Conservation (phyloP, 768 basidiomycete genomes). For the Tricholoma sp. region DNA sequence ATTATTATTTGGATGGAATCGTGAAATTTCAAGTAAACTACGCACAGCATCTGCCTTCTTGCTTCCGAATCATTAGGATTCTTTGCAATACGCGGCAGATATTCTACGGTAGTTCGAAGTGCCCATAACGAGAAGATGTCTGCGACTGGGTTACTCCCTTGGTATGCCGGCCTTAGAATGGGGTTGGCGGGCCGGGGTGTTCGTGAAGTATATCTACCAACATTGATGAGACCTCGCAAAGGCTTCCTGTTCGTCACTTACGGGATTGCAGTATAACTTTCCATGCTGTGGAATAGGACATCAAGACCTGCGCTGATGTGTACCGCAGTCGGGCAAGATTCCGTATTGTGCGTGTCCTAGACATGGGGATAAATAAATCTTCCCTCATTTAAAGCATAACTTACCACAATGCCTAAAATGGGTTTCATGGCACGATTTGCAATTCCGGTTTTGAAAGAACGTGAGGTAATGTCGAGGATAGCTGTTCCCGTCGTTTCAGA, state of each 20-base stretch:
- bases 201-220: conserved; percentile 77
- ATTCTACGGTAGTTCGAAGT: conserved; percentile 79
- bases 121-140: conserved; percentile 98
- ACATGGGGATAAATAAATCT: not conserved
- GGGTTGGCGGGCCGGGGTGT: conserved; percentile 88
- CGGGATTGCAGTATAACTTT: conserved; percentile 93
- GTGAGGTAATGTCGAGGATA: conserved; percentile 89
- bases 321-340: conserved; percentile 84
- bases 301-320: conserved; percentile 95
- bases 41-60: conserved; percentile 83
- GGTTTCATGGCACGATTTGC: conserved; percentile 90
- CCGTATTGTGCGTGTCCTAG: conserved; percentile 84
- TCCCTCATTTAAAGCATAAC: conserved; percentile 13
- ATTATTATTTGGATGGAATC: not conserved
- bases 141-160: conserved; percentile 90
- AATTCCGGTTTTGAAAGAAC: conserved; percentile 95
- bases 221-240: not conserved
- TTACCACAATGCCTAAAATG: conserved; percentile 68
- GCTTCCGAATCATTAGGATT: conserved; percentile 78
- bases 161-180: conserved; percentile 85
- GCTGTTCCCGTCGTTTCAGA: conserved; percentile 95
- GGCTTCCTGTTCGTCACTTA: conserved; percentile 32
- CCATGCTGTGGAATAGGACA: conserved; percentile 93
- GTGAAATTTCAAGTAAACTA: conserved; percentile 1
- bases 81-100: conserved; percentile 82